Conservation (phyloP, 257 asterid genomes). For the Lavandula angustifolia region DNA sequence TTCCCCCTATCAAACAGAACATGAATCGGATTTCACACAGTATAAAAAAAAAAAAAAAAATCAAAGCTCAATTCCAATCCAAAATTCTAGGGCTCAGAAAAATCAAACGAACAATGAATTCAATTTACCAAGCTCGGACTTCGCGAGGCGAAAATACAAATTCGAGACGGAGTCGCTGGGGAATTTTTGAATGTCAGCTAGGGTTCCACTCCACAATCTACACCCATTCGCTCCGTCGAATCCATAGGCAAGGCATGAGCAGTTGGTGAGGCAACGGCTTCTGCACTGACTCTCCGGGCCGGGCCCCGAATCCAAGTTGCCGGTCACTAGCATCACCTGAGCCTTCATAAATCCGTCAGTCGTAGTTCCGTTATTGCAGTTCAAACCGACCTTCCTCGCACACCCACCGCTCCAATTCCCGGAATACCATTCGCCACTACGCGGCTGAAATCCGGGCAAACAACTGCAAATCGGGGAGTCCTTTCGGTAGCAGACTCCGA, state of each 20-base stretch:
- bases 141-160: slow-evolving; percentile 46
- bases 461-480: slow-evolving; percentile 47
- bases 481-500: slow-evolving; percentile 41
- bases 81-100: background rate
- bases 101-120: background rate
- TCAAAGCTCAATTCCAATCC: background rate
- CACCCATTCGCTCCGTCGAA: slow-evolving; percentile 40
- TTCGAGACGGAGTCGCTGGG: slow-evolving; percentile 25
- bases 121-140: slow-evolving; percentile 46
- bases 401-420: slow-evolving; percentile 61
- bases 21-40: too few relatives aligned
- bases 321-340: background rate
- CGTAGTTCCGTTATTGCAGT: slow-evolving; percentile 34
- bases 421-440: slow-evolving; percentile 41
- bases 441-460: slow-evolving; percentile 47
- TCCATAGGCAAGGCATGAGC: slow-evolving; percentile 56
- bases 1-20: background rate
- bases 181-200: slow-evolving; percentile 41
- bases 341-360: slow-evolving; percentile 37
- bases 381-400: slow-evolving; percentile 36
- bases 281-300: slow-evolving; percentile 36
- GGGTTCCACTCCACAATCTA: slow-evolving; percentile 40
- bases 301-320: background rate
- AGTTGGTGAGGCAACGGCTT: slow-evolving; percentile 37
- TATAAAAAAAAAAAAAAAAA: background rate